Conservation (phyloP, 305 asterid species). For the Solanum hybrid region DNA sequence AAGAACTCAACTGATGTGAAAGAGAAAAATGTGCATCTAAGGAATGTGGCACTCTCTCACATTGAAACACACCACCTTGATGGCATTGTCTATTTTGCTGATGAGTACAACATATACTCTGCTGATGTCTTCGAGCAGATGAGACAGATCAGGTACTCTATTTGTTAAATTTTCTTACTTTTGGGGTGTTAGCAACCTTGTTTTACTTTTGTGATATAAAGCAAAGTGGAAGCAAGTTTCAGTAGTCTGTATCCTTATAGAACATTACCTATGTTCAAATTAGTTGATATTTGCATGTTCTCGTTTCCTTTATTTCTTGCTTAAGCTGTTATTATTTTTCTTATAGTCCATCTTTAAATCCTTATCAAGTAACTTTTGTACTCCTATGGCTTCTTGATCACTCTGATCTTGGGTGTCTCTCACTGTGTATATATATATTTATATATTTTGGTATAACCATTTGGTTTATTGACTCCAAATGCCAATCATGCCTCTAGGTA, state of each 20-base stretch:
- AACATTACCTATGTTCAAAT: neutral
- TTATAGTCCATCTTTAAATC: neutral
- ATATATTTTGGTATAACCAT: neutral
- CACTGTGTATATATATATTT: neutral
- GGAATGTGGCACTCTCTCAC: constrained; percentile 67
- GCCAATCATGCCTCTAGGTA: neutral
- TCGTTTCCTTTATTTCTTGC: neutral
- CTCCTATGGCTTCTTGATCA: neutral
- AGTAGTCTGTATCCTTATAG: neutral
- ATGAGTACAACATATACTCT: constrained; percentile 49
- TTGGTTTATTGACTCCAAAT: neutral
- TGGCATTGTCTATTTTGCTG: constrained; percentile 73
- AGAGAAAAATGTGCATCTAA: constrained; percentile 31
- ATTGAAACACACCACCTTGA: constrained; percentile 61
- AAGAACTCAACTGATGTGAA: constrained; percentile 30
- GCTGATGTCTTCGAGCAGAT: constrained; percentile 51
- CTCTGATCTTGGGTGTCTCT: neutral
- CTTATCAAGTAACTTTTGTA: neutral
- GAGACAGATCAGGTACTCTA: constrained; percentile 67
- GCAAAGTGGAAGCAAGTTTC: neutral
- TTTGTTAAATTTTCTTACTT: neutral
- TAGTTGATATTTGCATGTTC: neutral
- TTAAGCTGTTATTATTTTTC: neutral
- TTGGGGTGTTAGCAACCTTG: neutral
- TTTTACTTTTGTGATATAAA: neutral